Percentiles rank a stretch among this genome's conserved stretches.
phyloP scores from a whole-genome alignment of 2,329 filamentous ascomycete genomes.

The Epichloe scottii region DNA sequence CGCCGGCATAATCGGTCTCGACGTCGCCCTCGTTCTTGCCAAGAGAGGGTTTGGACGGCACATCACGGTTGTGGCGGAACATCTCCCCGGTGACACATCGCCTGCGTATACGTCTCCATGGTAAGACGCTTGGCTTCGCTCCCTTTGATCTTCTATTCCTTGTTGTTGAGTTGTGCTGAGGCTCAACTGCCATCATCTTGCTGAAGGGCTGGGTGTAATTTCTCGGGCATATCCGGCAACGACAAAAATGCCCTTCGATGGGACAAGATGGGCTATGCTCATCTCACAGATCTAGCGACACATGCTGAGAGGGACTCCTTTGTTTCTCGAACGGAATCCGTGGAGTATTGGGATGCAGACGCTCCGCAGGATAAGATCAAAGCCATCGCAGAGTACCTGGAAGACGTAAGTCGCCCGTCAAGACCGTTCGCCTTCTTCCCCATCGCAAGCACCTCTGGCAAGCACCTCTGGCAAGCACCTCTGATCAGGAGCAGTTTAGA shows the following conservation, averaged over 20 bases:
- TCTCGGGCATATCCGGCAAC: slow-evolving; percentile 29
- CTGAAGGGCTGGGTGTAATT: slow-evolving; percentile 29
- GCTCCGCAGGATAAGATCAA: slow-evolving; percentile 27
- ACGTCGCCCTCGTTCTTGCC: slow-evolving; percentile 29
- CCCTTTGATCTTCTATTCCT: too few species aligned
- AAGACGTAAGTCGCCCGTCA: slow-evolving; percentile 19
- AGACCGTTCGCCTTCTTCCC: background rate
- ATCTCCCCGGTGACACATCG: slow-evolving; percentile 25
- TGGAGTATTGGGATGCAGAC: slow-evolving; percentile 28
- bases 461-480: too few species aligned
- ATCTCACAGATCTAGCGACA: slow-evolving; percentile 23
- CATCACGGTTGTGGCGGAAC: slow-evolving; percentile 27
- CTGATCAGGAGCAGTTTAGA: slow-evolving; percentile 14
- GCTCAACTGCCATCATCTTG: too few species aligned
- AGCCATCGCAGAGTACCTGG: slow-evolving; percentile 26
- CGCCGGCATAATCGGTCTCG: slow-evolving; percentile 38
- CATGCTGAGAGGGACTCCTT: slow-evolving; percentile 18
- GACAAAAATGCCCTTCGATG: slow-evolving; percentile 28
- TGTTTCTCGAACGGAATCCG: slow-evolving; percentile 24
- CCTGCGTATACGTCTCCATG: background rate
- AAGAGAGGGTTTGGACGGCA: slow-evolving; percentile 30
- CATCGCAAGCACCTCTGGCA: too few species aligned
- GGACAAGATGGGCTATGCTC: slow-evolving; percentile 27
- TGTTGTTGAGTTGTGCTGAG: too few species aligned
- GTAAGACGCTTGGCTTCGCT: background rate